These are phyloP conservation scores for Tricholoma sp. DNA, from an alignment of 768 basidiomycete genomes.

Conservation along the genomic window DNA sequence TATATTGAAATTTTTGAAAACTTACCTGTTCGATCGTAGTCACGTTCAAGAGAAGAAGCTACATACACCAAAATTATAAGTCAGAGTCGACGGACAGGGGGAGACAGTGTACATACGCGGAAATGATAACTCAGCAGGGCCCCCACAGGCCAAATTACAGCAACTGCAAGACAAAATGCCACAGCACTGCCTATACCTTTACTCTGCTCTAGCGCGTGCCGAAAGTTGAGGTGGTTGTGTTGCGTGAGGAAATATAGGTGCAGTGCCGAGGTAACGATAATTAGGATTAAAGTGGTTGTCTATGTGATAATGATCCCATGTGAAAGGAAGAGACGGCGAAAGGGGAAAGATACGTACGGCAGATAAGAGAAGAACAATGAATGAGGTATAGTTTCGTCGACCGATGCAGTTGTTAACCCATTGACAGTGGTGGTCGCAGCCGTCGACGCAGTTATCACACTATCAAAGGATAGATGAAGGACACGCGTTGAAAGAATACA, in stretches of 20 bases:
- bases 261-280: conserved; percentile 79
- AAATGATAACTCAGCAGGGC: conserved; percentile 82
- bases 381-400: conserved; percentile 91
- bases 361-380: conserved; percentile 77
- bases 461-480: conserved; percentile 22
- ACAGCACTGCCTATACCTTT: conserved; percentile 74
- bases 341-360: conserved; percentile 47
- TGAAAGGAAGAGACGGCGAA: no score
- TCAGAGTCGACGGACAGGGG: neutral
- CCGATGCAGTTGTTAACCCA: conserved; percentile 97
- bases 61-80: neutral
- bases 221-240: conserved; percentile 42
- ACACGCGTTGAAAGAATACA: neutral
- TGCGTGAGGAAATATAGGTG: conserved; percentile 70
- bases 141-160: conserved; percentile 78
- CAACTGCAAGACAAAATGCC: conserved; percentile 65
- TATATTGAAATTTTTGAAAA: neutral
- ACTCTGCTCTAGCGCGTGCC: conserved; percentile 30
- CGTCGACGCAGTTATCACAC: conserved; percentile 98
- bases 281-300: conserved; percentile 69
- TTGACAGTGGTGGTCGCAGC: conserved; percentile 88
- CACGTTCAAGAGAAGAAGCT: conserved; percentile 81
- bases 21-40: conserved; percentile 96
- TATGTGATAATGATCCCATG: conserved; percentile 22
- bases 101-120: conserved; percentile 47